phyloP scores from a whole-genome alignment of 129 eudicot species.

The Solidago caesia region DNA sequence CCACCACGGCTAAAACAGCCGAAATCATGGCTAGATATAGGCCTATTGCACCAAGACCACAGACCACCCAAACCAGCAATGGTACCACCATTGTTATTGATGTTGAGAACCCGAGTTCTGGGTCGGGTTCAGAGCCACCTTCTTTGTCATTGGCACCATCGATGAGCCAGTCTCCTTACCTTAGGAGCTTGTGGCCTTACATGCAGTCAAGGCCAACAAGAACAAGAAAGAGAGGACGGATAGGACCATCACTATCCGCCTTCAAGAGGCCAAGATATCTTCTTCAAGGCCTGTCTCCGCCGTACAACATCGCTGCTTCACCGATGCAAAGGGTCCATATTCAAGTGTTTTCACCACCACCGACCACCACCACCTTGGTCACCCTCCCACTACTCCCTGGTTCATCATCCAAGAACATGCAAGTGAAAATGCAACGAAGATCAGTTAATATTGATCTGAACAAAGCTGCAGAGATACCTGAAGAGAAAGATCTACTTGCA shows the following conservation, averaged over 20 bases:
- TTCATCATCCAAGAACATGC: slow-evolving; percentile 28
- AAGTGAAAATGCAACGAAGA: not conserved
- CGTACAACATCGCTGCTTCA: slow-evolving; percentile 31
- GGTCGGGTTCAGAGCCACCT: slow-evolving; percentile 10
- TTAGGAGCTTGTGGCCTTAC: slow-evolving; percentile 70
- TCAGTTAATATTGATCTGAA: slow-evolving; percentile 45
- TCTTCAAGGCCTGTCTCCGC: slow-evolving; percentile 45
- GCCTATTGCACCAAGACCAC: slow-evolving; percentile 85
- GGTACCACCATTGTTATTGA: not conserved
- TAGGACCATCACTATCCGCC: slow-evolving; percentile 37
- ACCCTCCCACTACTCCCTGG: slow-evolving; percentile 53
- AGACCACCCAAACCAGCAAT: slow-evolving; percentile 2
- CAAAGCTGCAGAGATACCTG: slow-evolving; percentile 39
- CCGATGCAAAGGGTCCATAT: slow-evolving; percentile 34
- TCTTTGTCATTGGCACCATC: slow-evolving; percentile 40
- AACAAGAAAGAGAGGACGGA: slow-evolving; percentile 74
- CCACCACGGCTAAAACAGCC: slow-evolving; percentile 64
- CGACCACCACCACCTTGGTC: slow-evolving; percentile 35
- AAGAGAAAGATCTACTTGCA: slow-evolving; percentile 54
- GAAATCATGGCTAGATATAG: slow-evolving; percentile 78
- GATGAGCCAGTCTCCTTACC: slow-evolving; percentile 52
- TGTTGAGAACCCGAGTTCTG: slow-evolving; percentile 5
- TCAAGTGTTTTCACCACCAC: slow-evolving; percentile 35
- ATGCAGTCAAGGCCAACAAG: slow-evolving; percentile 78
- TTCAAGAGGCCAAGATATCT: slow-evolving; percentile 48